A percentile compares a stretch with the other conserved stretches of the same genome.
phyloP scores from a whole-genome alignment of 2,329 filamentous ascomycete species.

The Penicillium sp. region DNA sequence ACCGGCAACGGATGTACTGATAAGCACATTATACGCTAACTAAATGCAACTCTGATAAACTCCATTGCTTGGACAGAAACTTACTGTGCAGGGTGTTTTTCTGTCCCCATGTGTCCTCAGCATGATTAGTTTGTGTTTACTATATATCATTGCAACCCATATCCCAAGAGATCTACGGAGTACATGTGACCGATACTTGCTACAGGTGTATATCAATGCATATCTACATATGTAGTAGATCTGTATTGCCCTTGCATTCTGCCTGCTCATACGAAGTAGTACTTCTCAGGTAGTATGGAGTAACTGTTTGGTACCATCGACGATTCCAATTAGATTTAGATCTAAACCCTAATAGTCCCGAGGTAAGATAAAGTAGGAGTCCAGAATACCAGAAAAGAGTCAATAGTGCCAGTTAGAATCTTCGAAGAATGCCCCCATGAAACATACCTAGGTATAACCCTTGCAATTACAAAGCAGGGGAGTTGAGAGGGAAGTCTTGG shows the following conservation, averaged over 20 bases:
- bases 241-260: background rate
- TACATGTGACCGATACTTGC: background rate
- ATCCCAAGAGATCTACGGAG: background rate
- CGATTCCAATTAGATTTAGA: background rate
- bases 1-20: constrained; percentile 5
- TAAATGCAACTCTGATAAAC: background rate
- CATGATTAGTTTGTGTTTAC: background rate
- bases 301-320: background rate
- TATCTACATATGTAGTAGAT: background rate
- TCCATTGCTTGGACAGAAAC: background rate
- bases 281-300: background rate
- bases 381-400: constrained; percentile 2
- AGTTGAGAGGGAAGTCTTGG: constrained; percentile 3
- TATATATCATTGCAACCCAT: background rate
- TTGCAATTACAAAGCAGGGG: constrained; percentile 7
- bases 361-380: background rate
- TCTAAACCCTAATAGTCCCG: background rate
- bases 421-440: constrained; percentile 4
- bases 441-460: constrained; percentile 5
- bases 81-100: background rate
- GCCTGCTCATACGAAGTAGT: background rate
- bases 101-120: background rate
- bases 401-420: background rate
- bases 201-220: background rate
- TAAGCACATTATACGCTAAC: background rate